Evolutionary conservation across 2,329 filamentous ascomycete species (phyloP), one percentile per base, ranked within the genome.

Genomic region (Phaeoacremonium minimum): DNA sequence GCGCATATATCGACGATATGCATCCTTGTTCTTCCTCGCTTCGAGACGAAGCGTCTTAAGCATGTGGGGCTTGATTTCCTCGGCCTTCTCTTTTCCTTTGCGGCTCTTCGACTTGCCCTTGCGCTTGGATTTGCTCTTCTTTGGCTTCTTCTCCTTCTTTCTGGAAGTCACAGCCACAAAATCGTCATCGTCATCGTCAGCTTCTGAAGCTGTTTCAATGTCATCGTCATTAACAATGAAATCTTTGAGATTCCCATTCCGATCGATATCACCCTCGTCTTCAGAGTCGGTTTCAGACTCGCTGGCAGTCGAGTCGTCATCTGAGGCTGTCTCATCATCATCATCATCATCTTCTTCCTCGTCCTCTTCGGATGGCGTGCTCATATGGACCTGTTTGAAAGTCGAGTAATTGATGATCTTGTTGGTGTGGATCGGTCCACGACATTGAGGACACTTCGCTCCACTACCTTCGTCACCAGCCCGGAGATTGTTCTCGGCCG

Each of bases 381-480:
- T 76, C 60, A 81, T 79, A 52, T 91, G 75, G 2, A 85, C 77
- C 47, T 80, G 80, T 50, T 80, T 81, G 64, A 95, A 95, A 7
- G 79, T 73, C 6, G 73, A 66, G 50, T 83, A 83, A 42, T 87
- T 85, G 39, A 90, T 89, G 44, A 89, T 75, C 40, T 82, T 82
- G 38, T 75, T 73, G 5, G 79, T 69, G 35, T 86, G 73, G 29
- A 93, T 73, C 4, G 62, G 58, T 3, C 76, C 77, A 38, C 88
- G 80, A 52, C 89, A 95, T 36, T 83, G 74, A 5, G 87, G 87
- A 56, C 90, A 96, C 54, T 75, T 83, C 26, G 77, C 67, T 38
- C 34, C 18, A 7, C 66, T 64, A 30, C 56, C 62, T 37, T 85
- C 82, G 20, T 80, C 67, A 5, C 81, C 85, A 39, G 78, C 69